phyloP scores from a whole-genome alignment of 2,329 filamentous ascomycete species.

The Coleophoma crateriformis region DNA sequence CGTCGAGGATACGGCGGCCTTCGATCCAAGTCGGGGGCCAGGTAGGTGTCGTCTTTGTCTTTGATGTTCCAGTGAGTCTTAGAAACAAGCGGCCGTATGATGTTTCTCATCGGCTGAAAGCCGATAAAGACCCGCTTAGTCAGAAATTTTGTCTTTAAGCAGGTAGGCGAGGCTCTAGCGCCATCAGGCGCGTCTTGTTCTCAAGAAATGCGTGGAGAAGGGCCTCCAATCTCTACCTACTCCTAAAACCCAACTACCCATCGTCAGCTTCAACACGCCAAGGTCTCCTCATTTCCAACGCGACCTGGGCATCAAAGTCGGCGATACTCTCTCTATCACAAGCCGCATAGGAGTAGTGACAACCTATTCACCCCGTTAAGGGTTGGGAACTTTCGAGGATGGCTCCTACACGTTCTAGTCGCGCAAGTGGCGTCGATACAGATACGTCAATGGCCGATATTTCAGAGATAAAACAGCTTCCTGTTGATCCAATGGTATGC shows the following conservation, averaged over 20 bases:
- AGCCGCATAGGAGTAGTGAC: conserved; percentile 10
- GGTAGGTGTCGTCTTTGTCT: too few species aligned
- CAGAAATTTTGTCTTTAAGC: background rate
- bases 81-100: too few species aligned
- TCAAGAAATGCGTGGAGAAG: conserved; percentile 3
- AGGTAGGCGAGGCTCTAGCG: background rate
- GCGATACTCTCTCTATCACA: background rate
- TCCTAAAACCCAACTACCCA: conserved; percentile 3
- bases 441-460: conserved; percentile 59
- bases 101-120: too few species aligned
- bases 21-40: too few species aligned
- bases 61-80: too few species aligned
- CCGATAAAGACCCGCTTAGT: background rate
- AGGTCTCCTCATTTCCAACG: conserved; percentile 10
- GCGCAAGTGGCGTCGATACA: conserved; percentile 38
- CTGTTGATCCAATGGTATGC: conserved; percentile 28
- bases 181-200: background rate
- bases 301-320: conserved; percentile 2
- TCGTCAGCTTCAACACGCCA: conserved; percentile 7
- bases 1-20: too few species aligned
- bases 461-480: conserved; percentile 30
- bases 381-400: conserved; percentile 32
- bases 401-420: conserved; percentile 48
- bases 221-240: conserved; percentile 1
- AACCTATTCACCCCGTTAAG: conserved; percentile 13